Base-by-base conservation (phyloP, 805 yeast species). In the Lipomyces oligophaga region DNA sequence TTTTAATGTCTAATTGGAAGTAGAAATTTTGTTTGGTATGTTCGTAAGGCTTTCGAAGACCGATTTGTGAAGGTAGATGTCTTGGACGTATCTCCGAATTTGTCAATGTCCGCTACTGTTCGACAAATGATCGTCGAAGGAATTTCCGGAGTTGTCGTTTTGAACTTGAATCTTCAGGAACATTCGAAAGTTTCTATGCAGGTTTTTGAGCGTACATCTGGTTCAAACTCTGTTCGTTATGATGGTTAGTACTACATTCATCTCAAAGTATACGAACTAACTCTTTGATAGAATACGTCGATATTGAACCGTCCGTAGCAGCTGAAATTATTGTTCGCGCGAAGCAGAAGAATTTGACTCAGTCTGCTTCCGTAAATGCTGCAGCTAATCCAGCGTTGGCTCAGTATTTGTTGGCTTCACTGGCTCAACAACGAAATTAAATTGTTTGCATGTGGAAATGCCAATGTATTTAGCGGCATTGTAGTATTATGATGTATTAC, bases 81-180 rank as follows among this genome's bases (percentile, higher is more conserved):
- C 63, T 66, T 70, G 33, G 71, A 68, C 51, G 61, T 74, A 33
- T 68, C 69, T 45, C 73, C 74, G 11, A 65, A 72, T 7, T 67
- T 68, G 55, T 68, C 70, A 13, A 51, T 75, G 21, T 61, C 70
- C 39, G 74, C 75, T n/a, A 65, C 74, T 28, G 73, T 85, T 13
- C 81, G 80, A 42, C 84, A 83, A 39, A 85, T 87, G 16, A 95
- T 95, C 0, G 80, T 84, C 61, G 78, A 80, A 36, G 96, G 95
- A 10, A 83, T 78, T 2, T 62, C 77, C 58, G 89, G 85, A 24
- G 83, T 84, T 1, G 76, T 86, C 33, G 69, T 84, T 5, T 73
- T 87, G 16, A 78, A 79, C 49, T 74, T 73, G 30, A 63, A 69
- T n/a, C 63, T 70, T 34, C 68, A 63, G 44, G 45, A 33, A 34